Base-by-base conservation (phyloP, 2,329 filamentous ascomycete genomes). In the Arthrobotrys pseudoclavata region DNA sequence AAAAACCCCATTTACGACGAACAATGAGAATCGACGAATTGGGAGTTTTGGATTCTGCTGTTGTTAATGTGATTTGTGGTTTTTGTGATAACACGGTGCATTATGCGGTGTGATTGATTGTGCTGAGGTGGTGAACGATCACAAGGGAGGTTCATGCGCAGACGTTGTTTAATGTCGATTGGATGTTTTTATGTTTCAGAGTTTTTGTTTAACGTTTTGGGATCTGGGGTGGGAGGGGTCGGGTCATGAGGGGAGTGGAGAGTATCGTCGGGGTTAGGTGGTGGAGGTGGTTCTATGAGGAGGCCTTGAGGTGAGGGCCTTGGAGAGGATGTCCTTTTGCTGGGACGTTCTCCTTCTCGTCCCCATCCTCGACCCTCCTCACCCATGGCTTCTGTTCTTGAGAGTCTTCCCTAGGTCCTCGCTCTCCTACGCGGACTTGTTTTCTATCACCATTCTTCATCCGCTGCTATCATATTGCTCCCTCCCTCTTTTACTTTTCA, bases 141-240 rank as follows among this genome's bases (percentile, higher is more conserved):
- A 60, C 55, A 60, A 60, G 55, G 55, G 12, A 24, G 3, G 9
- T 42, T 60, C 55, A 60, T 60, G 55, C 55, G 55, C 55, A 60
- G 55, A 18, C 42, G 34, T 60, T 60, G 31, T 60, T 40, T 42
- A 7, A 18, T 26, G 34, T 40, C 55, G 55, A 60, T 60, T 60
- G 55, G 55, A n/a, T 60, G 34, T 34, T 60, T 57, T 26, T 57
- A 37, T 57, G 31, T 60, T 42, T 60, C 55, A 57, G 52, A 22
- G 50, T 29, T 40, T 40, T 40, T 40, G 37, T n/a, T 31, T 52
- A 12, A 12, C n/a, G 26, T 60, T 60, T 60, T 24, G 9, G 18
- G 34, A 34, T 40, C n/a, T 26, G 10, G 34, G 20, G 20, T 3
- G 34, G 53, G 52, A 6, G 22, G 48, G 6, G 15, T 40, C 6